These are phyloP conservation scores for Kwoniella shivajii DNA, from an alignment of 1,284 basidiomycete genomes.

Conservation along the genomic window DNA sequence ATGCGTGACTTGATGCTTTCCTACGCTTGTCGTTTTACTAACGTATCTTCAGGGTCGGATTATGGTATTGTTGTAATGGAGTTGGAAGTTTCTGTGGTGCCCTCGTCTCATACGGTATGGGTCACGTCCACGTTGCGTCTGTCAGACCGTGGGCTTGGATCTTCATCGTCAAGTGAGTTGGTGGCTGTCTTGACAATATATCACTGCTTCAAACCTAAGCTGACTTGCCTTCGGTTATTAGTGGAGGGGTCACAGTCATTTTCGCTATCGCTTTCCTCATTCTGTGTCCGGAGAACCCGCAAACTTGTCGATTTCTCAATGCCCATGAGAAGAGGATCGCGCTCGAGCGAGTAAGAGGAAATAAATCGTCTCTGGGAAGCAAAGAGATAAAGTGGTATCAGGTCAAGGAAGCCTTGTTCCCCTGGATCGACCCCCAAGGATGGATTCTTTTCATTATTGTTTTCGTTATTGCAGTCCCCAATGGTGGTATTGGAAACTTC, in stretches of 20 bases:
- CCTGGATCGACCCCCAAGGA: constrained; percentile 39
- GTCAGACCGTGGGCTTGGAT: constrained; percentile 42
- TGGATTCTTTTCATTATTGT: constrained; percentile 29
- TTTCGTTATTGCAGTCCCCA: constrained; percentile 31
- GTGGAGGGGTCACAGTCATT: constrained; percentile 38
- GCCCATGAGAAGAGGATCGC: constrained; percentile 34
- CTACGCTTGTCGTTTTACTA: not conserved
- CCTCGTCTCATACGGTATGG: constrained; percentile 43
- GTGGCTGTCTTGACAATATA: no score
- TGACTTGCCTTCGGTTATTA: not conserved
- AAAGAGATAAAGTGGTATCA: constrained; percentile 45
- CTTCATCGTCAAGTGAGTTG: constrained; percentile 38
- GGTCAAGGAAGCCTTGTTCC: constrained; percentile 37
- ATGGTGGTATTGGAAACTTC: constrained; percentile 34
- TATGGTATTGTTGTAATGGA: constrained; percentile 47
- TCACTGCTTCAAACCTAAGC: no score
- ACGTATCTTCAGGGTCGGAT: constrained; percentile 27
- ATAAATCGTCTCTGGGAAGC: constrained; percentile 38
- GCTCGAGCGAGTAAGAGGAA: constrained; percentile 41
- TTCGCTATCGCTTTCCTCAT: constrained; percentile 35
- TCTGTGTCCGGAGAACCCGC: constrained; percentile 41
- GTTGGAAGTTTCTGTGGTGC: constrained; percentile 37
- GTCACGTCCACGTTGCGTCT: constrained; percentile 28
- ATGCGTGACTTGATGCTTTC: not conserved
- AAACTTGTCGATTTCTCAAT: constrained; percentile 29